phyloP scores from a whole-genome alignment of 495 filamentous ascomycete genomes.

The Aspergillus sparsus region DNA sequence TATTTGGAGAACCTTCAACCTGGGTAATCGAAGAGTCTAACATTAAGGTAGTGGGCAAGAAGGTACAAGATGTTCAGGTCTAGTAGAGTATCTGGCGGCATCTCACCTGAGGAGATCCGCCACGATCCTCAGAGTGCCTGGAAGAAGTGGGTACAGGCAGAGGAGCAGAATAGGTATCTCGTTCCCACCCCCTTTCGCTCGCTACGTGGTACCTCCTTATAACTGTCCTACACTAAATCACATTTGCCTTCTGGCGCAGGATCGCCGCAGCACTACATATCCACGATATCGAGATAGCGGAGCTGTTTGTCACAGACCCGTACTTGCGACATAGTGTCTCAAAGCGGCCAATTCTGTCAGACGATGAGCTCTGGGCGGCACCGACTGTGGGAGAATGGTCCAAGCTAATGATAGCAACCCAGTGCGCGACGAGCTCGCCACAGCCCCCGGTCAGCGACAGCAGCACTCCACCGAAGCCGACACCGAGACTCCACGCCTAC shows the following conservation, averaged over 20 bases:
- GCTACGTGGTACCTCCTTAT: no score
- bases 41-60: slow-evolving; percentile 15
- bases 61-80: not conserved
- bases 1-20: no score
- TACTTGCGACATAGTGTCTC: slow-evolving; percentile 23
- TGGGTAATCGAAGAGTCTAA: slow-evolving; percentile 7
- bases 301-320: slow-evolving; percentile 34
- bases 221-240: not conserved
- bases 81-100: not conserved
- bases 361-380: slow-evolving; percentile 32
- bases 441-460: no score
- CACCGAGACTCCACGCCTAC: not conserved
- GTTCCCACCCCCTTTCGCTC: no score
- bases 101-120: no score
- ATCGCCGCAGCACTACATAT: slow-evolving; percentile 28
- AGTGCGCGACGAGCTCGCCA: no score
- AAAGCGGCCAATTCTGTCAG: slow-evolving; percentile 22
- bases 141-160: slow-evolving; percentile 20
- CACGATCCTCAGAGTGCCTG: slow-evolving; percentile 21
- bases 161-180: slow-evolving; percentile 29
- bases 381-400: not conserved
- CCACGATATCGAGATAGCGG: slow-evolving; percentile 34
- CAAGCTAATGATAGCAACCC: not conserved
- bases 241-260: not conserved
- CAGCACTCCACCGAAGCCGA: no score